A percentile compares a stretch with the other conserved stretches of the same genome.
phyloP scores from a whole-genome alignment of 2,329 filamentous ascomycete genomes.

The Allantophomopsis cytisporea region DNA sequence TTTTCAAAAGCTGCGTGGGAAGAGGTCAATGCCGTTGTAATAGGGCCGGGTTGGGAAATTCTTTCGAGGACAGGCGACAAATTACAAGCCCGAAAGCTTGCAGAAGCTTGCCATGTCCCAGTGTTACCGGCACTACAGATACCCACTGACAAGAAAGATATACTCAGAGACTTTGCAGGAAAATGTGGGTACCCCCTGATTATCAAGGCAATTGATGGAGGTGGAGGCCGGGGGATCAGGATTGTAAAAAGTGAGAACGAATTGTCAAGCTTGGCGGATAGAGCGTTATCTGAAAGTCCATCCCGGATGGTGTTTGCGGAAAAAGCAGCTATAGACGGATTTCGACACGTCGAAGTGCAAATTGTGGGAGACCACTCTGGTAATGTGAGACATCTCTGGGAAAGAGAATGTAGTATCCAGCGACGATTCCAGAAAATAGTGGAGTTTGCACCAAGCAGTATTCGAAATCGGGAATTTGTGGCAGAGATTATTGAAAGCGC shows the following conservation, averaged over 20 bases:
- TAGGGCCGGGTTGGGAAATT: slow-evolving; percentile 41
- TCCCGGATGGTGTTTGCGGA: slow-evolving; percentile 44
- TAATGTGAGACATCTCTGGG: slow-evolving; percentile 43
- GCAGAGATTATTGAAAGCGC: slow-evolving; percentile 27
- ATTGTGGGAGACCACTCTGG: slow-evolving; percentile 49
- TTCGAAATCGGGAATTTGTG: slow-evolving; percentile 30
- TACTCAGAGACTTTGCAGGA: slow-evolving; percentile 35
- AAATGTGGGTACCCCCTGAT: slow-evolving; percentile 30
- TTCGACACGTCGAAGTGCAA: slow-evolving; percentile 54
- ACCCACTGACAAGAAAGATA: slow-evolving; percentile 42
- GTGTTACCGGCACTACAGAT: slow-evolving; percentile 61
- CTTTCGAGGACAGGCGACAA: slow-evolving; percentile 21
- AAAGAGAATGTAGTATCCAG: slow-evolving; percentile 56
- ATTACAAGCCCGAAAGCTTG: slow-evolving; percentile 51
- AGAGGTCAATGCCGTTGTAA: slow-evolving; percentile 55
- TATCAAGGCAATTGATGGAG: slow-evolving; percentile 46
- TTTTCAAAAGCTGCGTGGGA: slow-evolving; percentile 55
- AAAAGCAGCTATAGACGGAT: slow-evolving; percentile 42
- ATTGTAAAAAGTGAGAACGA: slow-evolving; percentile 35
- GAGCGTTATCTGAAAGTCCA: slow-evolving; percentile 48
- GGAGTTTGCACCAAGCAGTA: slow-evolving; percentile 55
- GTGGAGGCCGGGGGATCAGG: slow-evolving; percentile 51
- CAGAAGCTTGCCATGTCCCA: slow-evolving; percentile 47
- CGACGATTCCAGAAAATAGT: slow-evolving; percentile 57
- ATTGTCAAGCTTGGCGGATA: slow-evolving; percentile 34